These are phyloP conservation scores for Curvularia spicifera DNA, from an alignment of 2,329 filamentous ascomycete species.

Conservation along the genomic window DNA sequence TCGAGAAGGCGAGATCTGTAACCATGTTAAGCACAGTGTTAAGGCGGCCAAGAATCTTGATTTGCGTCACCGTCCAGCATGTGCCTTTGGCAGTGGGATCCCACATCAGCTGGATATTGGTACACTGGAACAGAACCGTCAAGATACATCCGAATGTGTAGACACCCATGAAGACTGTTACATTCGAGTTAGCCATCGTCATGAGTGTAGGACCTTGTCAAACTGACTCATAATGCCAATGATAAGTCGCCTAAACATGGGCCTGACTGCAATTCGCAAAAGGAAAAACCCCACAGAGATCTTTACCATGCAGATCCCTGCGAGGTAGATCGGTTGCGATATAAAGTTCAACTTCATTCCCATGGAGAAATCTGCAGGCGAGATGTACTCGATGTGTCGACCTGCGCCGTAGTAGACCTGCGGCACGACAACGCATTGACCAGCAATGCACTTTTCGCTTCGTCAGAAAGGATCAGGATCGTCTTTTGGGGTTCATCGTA, in stretches of 20 bases:
- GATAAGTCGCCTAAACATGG: constrained; percentile 52
- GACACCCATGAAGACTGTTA: constrained; percentile 52
- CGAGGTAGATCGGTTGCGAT: constrained; percentile 55
- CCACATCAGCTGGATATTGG: constrained; percentile 56
- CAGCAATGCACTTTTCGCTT: constrained; percentile 43
- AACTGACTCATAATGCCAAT: constrained; percentile 54
- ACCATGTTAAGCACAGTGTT: constrained; percentile 53
- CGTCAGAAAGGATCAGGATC: constrained; percentile 9
- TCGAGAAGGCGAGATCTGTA: constrained; percentile 53
- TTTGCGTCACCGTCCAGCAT: constrained; percentile 53
- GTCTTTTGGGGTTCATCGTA: constrained; percentile 13
- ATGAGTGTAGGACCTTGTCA: background rate
- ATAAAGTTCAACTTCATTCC: constrained; percentile 58
- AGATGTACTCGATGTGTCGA: constrained; percentile 54
- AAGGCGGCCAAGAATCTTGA: constrained; percentile 55
- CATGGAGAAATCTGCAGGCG: constrained; percentile 36
- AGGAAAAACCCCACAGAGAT: constrained; percentile 59
- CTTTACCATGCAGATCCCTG: constrained; percentile 57
- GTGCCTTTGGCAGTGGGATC: constrained; percentile 48
- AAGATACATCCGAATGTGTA: constrained; percentile 56
- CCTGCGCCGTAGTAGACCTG: constrained; percentile 56
- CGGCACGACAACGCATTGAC: constrained; percentile 51
- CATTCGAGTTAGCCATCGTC: constrained; percentile 2
- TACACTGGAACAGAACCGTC: constrained; percentile 59
- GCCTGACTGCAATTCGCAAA: constrained; percentile 52